phyloP scores from a whole-genome alignment of 2,329 filamentous ascomycete genomes.

The Aspergillus bombycis region DNA sequence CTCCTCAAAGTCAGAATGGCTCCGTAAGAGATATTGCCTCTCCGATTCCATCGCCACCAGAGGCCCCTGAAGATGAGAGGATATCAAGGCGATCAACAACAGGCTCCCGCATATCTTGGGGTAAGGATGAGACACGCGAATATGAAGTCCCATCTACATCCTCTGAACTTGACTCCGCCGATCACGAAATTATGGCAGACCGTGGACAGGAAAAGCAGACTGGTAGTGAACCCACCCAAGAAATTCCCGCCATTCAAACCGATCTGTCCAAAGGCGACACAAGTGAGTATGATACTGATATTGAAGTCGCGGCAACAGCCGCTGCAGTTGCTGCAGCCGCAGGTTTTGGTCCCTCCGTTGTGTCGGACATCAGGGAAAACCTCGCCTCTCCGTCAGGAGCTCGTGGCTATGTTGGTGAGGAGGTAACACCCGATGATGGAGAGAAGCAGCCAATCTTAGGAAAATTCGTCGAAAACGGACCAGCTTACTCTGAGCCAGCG shows the following conservation, averaged over 20 bases:
- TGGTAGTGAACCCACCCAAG: not conserved
- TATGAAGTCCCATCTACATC: slow-evolving; percentile 64
- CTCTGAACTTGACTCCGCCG: slow-evolving; percentile 37
- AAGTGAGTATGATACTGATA: slow-evolving; percentile 56
- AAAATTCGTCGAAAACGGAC: slow-evolving; percentile 20
- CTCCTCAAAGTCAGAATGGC: slow-evolving; percentile 52
- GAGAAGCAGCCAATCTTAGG: slow-evolving; percentile 14
- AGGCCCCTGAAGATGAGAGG: slow-evolving; percentile 49
- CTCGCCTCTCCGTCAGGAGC: slow-evolving; percentile 58
- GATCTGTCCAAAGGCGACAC: slow-evolving; percentile 14
- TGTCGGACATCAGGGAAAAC: slow-evolving; percentile 62
- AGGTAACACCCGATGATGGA: slow-evolving; percentile 48
- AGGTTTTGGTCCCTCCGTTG: slow-evolving; percentile 71
- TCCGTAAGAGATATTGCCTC: slow-evolving; percentile 38
- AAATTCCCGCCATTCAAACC: slow-evolving; percentile 11
- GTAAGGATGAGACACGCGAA: slow-evolving; percentile 65
- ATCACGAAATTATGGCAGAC: slow-evolving; percentile 23
- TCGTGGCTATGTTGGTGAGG: slow-evolving; percentile 54
- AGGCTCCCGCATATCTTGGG: slow-evolving; percentile 65
- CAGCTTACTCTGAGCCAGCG: slow-evolving; percentile 27
- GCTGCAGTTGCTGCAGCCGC: slow-evolving; percentile 70
- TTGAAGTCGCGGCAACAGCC: slow-evolving; percentile 70
- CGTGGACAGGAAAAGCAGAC: not conserved
- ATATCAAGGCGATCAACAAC: slow-evolving; percentile 49
- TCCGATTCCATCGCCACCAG: slow-evolving; percentile 36